A percentile compares a stretch with the other conserved stretches of the same genome.
phyloP scores from a whole-genome alignment of 2,329 filamentous ascomycete genomes.

The Cladosporium oxysporum region DNA sequence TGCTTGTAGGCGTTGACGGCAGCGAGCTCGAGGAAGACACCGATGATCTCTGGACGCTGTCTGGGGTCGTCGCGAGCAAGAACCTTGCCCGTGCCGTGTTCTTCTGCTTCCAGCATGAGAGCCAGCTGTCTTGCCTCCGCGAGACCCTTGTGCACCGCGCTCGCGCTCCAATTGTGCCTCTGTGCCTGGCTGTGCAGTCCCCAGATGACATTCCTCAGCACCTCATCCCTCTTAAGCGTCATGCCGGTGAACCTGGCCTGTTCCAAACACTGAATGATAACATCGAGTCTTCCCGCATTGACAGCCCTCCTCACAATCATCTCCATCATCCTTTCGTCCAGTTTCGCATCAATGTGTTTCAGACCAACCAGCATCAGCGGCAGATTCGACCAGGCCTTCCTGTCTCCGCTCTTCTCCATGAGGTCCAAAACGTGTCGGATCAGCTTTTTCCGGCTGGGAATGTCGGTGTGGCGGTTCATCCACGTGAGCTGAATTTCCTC shows the following conservation, averaged over 20 bases:
- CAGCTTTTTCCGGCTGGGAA: slow-evolving; percentile 34
- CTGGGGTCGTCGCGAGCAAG: slow-evolving; percentile 34
- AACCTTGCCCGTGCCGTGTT: slow-evolving; percentile 38
- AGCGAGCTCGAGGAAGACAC: slow-evolving; percentile 46
- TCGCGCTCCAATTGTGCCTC: slow-evolving; percentile 39
- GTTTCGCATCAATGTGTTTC: slow-evolving; percentile 26
- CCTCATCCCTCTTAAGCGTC: slow-evolving; percentile 33
- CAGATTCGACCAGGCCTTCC: slow-evolving; percentile 40
- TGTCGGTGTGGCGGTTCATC: slow-evolving; percentile 35
- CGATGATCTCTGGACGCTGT: slow-evolving; percentile 42
- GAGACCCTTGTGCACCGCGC: slow-evolving; percentile 41
- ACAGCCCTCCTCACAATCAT: slow-evolving; percentile 39
- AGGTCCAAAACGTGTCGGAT: slow-evolving; percentile 34
- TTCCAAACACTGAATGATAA: slow-evolving; percentile 37
- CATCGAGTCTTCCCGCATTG: slow-evolving; percentile 31
- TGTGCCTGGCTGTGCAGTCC: slow-evolving; percentile 40
- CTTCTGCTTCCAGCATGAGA: slow-evolving; percentile 43
- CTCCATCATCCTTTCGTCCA: slow-evolving; percentile 30
- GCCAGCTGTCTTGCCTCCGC: slow-evolving; percentile 42
- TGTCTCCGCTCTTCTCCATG: slow-evolving; percentile 28
- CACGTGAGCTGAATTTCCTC: slow-evolving; percentile 41
- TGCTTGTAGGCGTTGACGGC: slow-evolving; percentile 43
- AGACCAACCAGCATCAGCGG: slow-evolving; percentile 38
- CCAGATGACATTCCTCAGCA: slow-evolving; percentile 40
- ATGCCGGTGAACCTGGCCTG: slow-evolving; percentile 38